Base-by-base conservation (phyloP, 1,284 basidiomycete species). In the Trametes sp. region DNA sequence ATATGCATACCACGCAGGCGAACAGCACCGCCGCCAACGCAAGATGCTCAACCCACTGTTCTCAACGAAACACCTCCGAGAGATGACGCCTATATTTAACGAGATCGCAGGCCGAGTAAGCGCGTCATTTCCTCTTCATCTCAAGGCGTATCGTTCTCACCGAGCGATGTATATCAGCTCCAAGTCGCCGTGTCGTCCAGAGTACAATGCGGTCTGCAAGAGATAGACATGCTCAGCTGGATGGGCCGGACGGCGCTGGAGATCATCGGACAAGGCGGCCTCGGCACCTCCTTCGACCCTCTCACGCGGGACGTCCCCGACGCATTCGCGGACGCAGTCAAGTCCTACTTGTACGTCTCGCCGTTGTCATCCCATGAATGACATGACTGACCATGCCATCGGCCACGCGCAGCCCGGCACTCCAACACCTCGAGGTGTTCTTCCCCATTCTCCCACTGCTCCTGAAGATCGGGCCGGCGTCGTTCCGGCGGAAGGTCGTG, bases 161-260 rank as follows among this genome's bases (percentile, higher is more conserved):
- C 5, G 24, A n/a, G 4, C 11, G 11, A 29, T 54, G 28, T 29
- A 33, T 36, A 26, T n/a, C 23, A 72, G 69, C 68, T 72, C 41
- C 66, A 70, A 29, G 62, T 68, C 2, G 73, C 68, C 0, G 50
- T 77, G 11, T 54, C 55, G 4, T 57, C 58, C 0, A 61, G 72
- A 13, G 45, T 75, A 31, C 53, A 57, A 4, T 59, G 66, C 21
- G 61, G 61, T 5, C 48, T 68, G 6, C 54, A 69, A 8, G 72
- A 74, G 41, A 56, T 80, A 26, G 75, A 81, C 54, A 60, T 81
- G 26, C 69, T 79, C 31, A 69, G 72, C n/a, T 76, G 73, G 63
- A 72, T 79, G 59, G 73, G 74, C n/a, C 75, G 77, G 16, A 72
- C 76, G 0, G 74, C 79, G 1, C 73, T 81, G 38, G 80, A 81